Evolutionary conservation across 2,329 filamentous ascomycete species (phyloP).

Genomic region (Fusarium sp.): DNA sequence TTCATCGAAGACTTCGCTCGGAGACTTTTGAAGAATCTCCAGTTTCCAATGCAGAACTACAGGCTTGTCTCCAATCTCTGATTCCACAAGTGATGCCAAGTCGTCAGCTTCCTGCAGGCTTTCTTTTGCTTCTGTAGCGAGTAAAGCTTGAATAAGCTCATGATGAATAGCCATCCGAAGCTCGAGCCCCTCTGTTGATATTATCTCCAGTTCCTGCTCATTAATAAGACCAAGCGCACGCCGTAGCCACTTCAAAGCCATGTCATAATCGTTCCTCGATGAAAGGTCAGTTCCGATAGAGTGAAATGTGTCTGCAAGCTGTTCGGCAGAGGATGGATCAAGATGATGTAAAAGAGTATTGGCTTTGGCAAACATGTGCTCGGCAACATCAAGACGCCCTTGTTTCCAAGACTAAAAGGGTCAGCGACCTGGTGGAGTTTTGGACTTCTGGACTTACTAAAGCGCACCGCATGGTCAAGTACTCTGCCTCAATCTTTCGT

Average conservation of each 20-base stretch:
- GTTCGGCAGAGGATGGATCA: slow-evolving; percentile 68
- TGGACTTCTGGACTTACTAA: slow-evolving; percentile 66
- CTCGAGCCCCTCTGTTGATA: slow-evolving; percentile 72
- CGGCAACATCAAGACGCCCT: slow-evolving; percentile 78
- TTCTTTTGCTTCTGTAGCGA: slow-evolving; percentile 62
- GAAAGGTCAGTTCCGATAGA: slow-evolving; percentile 76
- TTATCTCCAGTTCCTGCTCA: slow-evolving; percentile 64
- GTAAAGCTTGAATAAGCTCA: slow-evolving; percentile 67
- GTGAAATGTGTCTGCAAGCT: slow-evolving; percentile 75
- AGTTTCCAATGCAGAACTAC: slow-evolving; percentile 77
- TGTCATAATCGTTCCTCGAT: slow-evolving; percentile 63
- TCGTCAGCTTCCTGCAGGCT: slow-evolving; percentile 65
- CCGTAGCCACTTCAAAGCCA: slow-evolving; percentile 79
- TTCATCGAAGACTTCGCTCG: slow-evolving; percentile 63
- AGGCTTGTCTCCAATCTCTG: slow-evolving; percentile 73
- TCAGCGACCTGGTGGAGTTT: slow-evolving; percentile 30
- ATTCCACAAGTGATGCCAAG: slow-evolving; percentile 72
- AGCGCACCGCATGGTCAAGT: slow-evolving; percentile 73
- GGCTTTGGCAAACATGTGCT: slow-evolving; percentile 79
- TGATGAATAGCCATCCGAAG: slow-evolving; percentile 77
- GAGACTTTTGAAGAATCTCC: slow-evolving; percentile 69
- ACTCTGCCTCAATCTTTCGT: slow-evolving; percentile 68
- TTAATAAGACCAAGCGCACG: slow-evolving; percentile 73
- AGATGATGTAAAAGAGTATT: slow-evolving; percentile 56
- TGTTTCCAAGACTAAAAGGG: slow-evolving; percentile 77